Evolutionary conservation across 352 stramenopile species (phyloP).

Genomic region (Globisporangium barbulae): DNA sequence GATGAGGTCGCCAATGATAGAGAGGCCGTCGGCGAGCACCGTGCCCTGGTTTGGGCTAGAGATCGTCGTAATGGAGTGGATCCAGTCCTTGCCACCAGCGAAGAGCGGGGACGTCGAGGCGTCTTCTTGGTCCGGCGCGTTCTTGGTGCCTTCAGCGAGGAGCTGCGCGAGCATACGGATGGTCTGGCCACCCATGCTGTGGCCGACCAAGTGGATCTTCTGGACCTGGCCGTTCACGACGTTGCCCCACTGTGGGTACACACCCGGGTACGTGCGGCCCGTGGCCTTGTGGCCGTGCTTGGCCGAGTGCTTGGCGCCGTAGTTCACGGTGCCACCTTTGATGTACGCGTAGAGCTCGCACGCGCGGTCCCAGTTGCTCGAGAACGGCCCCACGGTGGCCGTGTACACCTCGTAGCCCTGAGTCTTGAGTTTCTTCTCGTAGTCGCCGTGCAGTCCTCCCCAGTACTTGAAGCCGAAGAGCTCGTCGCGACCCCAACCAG

Average conservation of each 20-base stretch:
- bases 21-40: constrained; percentile 21
- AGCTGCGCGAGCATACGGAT: constrained; percentile 39
- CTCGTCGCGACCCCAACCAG: constrained; percentile 13
- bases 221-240: constrained; percentile 32
- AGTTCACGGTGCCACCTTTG: constrained; percentile 40
- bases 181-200: constrained; percentile 45
- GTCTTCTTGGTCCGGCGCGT: constrained; percentile 24
- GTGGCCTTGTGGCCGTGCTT: constrained; percentile 26
- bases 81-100: constrained; percentile 29
- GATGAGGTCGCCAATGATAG: constrained; percentile 17
- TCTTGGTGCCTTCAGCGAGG: constrained; percentile 28
- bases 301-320: constrained; percentile 32
- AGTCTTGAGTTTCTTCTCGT: constrained; percentile 7
- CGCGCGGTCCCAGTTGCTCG: constrained; percentile 19
- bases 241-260: constrained; percentile 39
- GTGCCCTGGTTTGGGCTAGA: constrained; percentile 26
- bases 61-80: constrained; percentile 37
- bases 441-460: constrained; percentile 14
- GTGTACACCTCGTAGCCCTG: constrained; percentile 17
- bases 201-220: constrained; percentile 39
- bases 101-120: constrained; percentile 22
- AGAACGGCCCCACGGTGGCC: constrained; percentile 18
- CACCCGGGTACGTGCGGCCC: constrained; percentile 26
- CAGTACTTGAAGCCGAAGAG: constrained; percentile 18
- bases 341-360: constrained; percentile 46